Percentiles rank a stretch among this genome's conserved stretches.
Evolutionary conservation across 768 basidiomycete species (phyloP).

Genomic region (Boletus rubropictus): DNA sequence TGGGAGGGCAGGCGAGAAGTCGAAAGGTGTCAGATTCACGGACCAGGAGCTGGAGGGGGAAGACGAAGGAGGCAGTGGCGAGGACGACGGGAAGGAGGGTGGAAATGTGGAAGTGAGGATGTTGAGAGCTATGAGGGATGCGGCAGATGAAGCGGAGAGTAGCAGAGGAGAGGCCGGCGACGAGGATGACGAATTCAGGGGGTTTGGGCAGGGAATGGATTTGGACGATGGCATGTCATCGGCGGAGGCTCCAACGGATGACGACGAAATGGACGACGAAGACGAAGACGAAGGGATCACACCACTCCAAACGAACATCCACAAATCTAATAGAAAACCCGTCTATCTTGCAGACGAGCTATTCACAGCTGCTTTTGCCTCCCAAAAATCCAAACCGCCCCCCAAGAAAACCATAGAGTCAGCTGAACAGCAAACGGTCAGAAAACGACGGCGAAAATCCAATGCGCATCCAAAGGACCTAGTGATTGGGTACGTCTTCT

Average conservation of each 20-base stretch:
- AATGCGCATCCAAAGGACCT: constrained; percentile 41
- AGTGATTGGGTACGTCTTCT: constrained; percentile 43
- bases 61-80: constrained; percentile 24
- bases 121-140: constrained; percentile 28
- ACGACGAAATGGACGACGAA: constrained; percentile 18
- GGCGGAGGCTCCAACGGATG: constrained; percentile 14
- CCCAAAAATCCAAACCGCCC: constrained; percentile 19
- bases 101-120: constrained; percentile 22
- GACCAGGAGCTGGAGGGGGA: constrained; percentile 8
- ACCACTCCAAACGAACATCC: neutral
- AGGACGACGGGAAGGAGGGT: constrained; percentile 20
- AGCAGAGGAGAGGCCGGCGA: constrained; percentile 17
- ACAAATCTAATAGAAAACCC: constrained; percentile 29
- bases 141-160: constrained; percentile 19
- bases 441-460: constrained; percentile 31
- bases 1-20: constrained; percentile 6
- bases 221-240: constrained; percentile 7
- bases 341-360: constrained; percentile 63
- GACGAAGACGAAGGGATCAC: constrained; percentile 1
- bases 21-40: constrained; percentile 12
- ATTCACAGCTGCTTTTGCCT: constrained; percentile 51
- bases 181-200: constrained; percentile 16
- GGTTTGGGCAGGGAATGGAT: constrained; percentile 6
- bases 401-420: constrained; percentile 20
- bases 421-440: constrained; percentile 19